These are phyloP conservation scores for Cyclotella sp. DNA, from an alignment of 108 stramenopile species.

Conservation along the genomic window DNA sequence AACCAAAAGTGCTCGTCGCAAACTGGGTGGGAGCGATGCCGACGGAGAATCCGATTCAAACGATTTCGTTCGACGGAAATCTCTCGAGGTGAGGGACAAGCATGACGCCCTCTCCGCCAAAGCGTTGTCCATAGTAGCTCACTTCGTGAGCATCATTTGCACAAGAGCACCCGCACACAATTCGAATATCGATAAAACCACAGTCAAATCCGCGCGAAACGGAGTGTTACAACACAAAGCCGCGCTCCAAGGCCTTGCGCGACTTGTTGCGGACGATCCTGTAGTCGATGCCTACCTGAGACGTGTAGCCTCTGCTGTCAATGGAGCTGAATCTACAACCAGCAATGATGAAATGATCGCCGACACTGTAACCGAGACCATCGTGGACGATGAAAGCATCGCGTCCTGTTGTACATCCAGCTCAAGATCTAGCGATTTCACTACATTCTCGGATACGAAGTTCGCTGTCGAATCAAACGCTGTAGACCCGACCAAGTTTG, in stretches of 20 bases:
- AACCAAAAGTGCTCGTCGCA: constrained; percentile 16
- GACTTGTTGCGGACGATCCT: constrained; percentile 53
- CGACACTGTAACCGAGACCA: neutral
- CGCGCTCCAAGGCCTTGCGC: constrained; percentile 38
- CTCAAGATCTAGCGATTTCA: constrained; percentile 12
- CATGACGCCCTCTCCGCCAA: constrained; percentile 38
- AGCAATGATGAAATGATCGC: neutral
- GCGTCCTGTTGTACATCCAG: neutral
- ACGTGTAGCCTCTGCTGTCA: neutral
- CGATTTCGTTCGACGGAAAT: neutral
- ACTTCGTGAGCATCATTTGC: constrained; percentile 65
- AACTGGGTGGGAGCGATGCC: neutral
- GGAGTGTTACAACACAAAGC: constrained; percentile 38
- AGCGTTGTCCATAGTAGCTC: constrained; percentile 56
- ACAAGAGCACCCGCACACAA: constrained; percentile 33
- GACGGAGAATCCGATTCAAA: constrained; percentile 21
- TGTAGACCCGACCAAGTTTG: constrained; percentile 46
- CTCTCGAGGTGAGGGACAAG: constrained; percentile 5
- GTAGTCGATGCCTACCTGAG: constrained; percentile 47
- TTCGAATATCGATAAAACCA: constrained; percentile 28
- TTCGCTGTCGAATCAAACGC: constrained; percentile 2
- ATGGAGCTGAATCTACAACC: no score
- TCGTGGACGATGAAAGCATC: neutral
- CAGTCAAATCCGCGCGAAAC: constrained; percentile 42
- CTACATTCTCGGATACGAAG: neutral